These are phyloP conservation scores for Penicillium occitanis DNA, from an alignment of 2,329 filamentous ascomycete genomes.

Conservation along the genomic window DNA sequence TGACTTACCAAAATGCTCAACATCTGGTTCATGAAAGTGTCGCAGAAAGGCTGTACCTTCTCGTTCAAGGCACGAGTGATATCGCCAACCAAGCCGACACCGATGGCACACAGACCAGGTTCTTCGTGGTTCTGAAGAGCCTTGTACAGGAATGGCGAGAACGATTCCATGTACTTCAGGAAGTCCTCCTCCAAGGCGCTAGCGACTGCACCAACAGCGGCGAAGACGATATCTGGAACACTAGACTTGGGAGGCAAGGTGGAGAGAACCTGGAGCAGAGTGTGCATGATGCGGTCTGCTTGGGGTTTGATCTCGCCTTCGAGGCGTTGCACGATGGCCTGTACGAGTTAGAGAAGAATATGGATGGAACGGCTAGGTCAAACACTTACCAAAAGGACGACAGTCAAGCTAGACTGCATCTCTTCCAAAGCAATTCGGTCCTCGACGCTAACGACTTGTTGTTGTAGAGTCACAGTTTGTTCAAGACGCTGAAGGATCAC, in stretches of 20 bases:
- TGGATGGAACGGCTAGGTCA: neutral
- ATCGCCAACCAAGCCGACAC: slow-evolving; percentile 94
- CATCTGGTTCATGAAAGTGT: slow-evolving; percentile 97
- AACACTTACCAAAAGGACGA: slow-evolving; percentile 67
- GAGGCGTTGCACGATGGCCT: slow-evolving; percentile 81
- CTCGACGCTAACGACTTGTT: slow-evolving; percentile 93
- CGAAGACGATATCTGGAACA: slow-evolving; percentile 91
- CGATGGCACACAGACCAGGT: slow-evolving; percentile 90
- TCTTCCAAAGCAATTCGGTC: slow-evolving; percentile 95
- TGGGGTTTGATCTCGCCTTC: slow-evolving; percentile 89
- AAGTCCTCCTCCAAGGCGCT: slow-evolving; percentile 92
- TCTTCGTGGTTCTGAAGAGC: slow-evolving; percentile 95
- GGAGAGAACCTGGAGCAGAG: slow-evolving; percentile 75
- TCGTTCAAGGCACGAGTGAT: slow-evolving; percentile 89
- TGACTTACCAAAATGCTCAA: slow-evolving; percentile 56
- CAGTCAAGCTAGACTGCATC: slow-evolving; percentile 94
- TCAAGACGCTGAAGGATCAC: slow-evolving; percentile 89
- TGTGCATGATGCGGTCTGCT: slow-evolving; percentile 91
- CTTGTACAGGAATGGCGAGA: slow-evolving; percentile 88
- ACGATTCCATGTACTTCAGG: slow-evolving; percentile 95
- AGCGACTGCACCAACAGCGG: slow-evolving; percentile 85
- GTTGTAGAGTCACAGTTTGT: slow-evolving; percentile 83
- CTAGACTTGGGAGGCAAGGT: slow-evolving; percentile 81
- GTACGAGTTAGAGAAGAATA: slow-evolving; percentile 20
- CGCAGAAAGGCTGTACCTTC: slow-evolving; percentile 91